Percentiles rank a stretch among this genome's conserved stretches.
Conservation (phyloP, 345 rosid species). For the Eucalyptus viminalis region DNA sequence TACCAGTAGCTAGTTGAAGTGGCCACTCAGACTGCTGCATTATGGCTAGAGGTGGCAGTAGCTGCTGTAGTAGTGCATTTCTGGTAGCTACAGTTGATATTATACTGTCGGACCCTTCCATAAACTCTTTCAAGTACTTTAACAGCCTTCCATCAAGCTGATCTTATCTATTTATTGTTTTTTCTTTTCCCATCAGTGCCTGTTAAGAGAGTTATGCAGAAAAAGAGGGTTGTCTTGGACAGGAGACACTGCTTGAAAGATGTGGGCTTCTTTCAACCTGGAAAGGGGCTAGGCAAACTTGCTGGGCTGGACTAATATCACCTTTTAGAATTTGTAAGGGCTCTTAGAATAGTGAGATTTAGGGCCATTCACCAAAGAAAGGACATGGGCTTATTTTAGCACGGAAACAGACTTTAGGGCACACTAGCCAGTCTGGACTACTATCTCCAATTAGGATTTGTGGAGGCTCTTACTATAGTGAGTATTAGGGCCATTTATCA, state of each 20-base stretch:
- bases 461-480: neutral
- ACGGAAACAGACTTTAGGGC: neutral
- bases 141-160: neutral
- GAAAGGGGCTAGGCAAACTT: neutral
- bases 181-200: neutral
- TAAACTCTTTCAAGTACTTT: neutral
- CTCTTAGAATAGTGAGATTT: neutral
- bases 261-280: neutral
- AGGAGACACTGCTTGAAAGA: neutral
- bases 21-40: neutral
- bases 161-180: neutral
- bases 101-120: neutral
- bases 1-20: neutral
- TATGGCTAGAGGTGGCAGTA: neutral
- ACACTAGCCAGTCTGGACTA: neutral
- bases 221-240: neutral
- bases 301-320: neutral
- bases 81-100: neutral
- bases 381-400: neutral
- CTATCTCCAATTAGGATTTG: neutral
- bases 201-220: neutral
- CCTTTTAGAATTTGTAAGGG: neutral
- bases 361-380: neutral
- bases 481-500: neutral
- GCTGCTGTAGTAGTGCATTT: neutral